Evolutionary conservation across 106 monocot genomes (phyloP).

Genomic region (Vanilla planifolia): DNA sequence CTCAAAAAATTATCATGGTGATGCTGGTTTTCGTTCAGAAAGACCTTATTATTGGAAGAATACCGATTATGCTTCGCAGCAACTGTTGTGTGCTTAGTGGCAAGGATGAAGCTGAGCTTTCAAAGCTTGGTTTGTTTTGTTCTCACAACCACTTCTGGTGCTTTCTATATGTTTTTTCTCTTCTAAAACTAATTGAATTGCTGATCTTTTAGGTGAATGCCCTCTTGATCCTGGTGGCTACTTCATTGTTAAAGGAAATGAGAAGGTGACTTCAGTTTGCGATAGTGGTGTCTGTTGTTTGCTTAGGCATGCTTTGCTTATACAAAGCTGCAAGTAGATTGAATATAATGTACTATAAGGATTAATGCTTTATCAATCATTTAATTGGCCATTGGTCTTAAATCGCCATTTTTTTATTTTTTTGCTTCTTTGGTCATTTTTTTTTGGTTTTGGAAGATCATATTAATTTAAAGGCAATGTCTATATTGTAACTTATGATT

Average conservation of each 20-base stretch:
- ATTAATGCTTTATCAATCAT: too few relatives aligned
- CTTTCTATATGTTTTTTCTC: neutral
- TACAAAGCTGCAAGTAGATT: neutral
- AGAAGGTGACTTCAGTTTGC: slow-evolving; percentile 71
- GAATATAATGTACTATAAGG: too few relatives aligned
- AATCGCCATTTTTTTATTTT: too few relatives aligned
- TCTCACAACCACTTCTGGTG: neutral
- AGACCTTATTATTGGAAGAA: slow-evolving; percentile 50
- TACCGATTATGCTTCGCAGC: slow-evolving; percentile 97
- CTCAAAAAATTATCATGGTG: neutral
- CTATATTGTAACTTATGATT: too few relatives aligned
- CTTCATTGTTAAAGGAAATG: slow-evolving; percentile 88
- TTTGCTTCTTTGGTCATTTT: too few relatives aligned
- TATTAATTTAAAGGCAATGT: too few relatives aligned
- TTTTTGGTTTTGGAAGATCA: too few relatives aligned
- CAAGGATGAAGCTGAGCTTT: slow-evolving; percentile 90
- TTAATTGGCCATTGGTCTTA: too few relatives aligned
- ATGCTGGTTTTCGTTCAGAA: slow-evolving; percentile 20
- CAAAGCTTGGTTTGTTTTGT: slow-evolving; percentile 59
- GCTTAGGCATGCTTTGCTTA: too few relatives aligned
- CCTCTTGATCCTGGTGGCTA: slow-evolving; percentile 99
- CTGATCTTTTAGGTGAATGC: slow-evolving; percentile 60
- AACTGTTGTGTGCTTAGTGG: slow-evolving; percentile 55
- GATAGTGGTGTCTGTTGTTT: too few relatives aligned
- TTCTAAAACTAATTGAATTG: neutral